These are phyloP conservation scores for Westerdykella ornata DNA, from an alignment of 2,329 filamentous ascomycete species.

Conservation along the genomic window DNA sequence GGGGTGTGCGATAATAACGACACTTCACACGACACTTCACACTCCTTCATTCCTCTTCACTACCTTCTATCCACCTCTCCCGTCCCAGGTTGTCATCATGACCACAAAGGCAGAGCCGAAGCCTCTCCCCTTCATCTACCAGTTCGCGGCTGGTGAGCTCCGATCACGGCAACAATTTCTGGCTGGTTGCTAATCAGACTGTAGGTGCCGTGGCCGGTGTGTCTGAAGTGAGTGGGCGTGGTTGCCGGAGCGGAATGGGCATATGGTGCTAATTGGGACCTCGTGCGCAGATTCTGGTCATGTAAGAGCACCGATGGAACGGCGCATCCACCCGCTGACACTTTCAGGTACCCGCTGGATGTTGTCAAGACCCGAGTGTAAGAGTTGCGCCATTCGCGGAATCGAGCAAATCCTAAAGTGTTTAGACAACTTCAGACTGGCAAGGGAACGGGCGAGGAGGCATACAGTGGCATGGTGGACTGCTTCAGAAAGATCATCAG, in stretches of 20 bases:
- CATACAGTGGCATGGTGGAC: slow-evolving; percentile 95
- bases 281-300: slow-evolving; percentile 67
- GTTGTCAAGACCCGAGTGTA: slow-evolving; percentile 98
- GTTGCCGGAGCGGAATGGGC: slow-evolving; percentile 8
- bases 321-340: slow-evolving; percentile 2
- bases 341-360: slow-evolving; percentile 86
- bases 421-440: slow-evolving; percentile 79
- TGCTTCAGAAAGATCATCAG: slow-evolving; percentile 96
- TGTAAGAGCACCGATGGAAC: slow-evolving; percentile 50
- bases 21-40: slow-evolving; percentile 9
- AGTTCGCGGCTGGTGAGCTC: slow-evolving; percentile 78
- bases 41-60: slow-evolving; percentile 8
- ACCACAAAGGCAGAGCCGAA: slow-evolving; percentile 44
- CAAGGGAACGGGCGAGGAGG: slow-evolving; percentile 64
- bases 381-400: slow-evolving; percentile 32
- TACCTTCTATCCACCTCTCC: slow-evolving; percentile 6
- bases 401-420: slow-evolving; percentile 20
- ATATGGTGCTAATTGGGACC: slow-evolving; percentile 22
- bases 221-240: slow-evolving; percentile 66
- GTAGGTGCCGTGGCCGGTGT: slow-evolving; percentile 90
- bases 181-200: slow-evolving; percentile 26
- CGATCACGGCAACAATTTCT: slow-evolving; percentile 22
- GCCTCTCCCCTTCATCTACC: slow-evolving; percentile 86
- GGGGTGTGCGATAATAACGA: slow-evolving; percentile 3
- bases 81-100: slow-evolving; percentile 3